Conservation (phyloP, 1,284 basidiomycete species). For the Grifola frondosa region DNA sequence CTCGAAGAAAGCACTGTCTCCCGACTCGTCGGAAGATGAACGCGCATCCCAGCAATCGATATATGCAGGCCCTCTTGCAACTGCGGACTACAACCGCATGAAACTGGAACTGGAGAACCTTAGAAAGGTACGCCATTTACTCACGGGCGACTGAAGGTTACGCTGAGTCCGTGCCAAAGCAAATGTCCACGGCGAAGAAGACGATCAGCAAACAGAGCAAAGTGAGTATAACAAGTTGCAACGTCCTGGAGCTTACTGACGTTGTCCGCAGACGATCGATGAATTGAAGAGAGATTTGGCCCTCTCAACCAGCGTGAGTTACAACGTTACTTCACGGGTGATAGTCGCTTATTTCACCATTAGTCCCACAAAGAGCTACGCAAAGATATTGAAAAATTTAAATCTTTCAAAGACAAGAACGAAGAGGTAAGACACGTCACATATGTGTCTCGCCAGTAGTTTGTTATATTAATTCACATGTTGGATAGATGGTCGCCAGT, state of each 20-base stretch:
- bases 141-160: slow-evolving; percentile 29
- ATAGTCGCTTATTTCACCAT: slow-evolving; percentile 7
- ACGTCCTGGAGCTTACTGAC: slow-evolving; percentile 6
- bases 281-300: slow-evolving; percentile 45
- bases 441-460: not conserved
- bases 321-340: too few species aligned
- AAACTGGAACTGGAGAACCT: slow-evolving; percentile 43
- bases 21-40: slow-evolving; percentile 20
- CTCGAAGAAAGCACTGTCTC: slow-evolving; percentile 14
- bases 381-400: slow-evolving; percentile 45
- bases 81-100: slow-evolving; percentile 41
- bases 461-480: slow-evolving; percentile 1
- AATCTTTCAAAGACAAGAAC: slow-evolving; percentile 43
- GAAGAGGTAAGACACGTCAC: slow-evolving; percentile 48
- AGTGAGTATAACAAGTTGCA: slow-evolving; percentile 35
- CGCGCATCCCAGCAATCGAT: slow-evolving; percentile 6
- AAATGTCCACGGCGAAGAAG: slow-evolving; percentile 50
- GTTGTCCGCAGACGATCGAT: slow-evolving; percentile 42
- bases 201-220: slow-evolving; percentile 55
- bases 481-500: slow-evolving; percentile 46
- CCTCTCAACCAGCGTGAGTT: slow-evolving; percentile 32
- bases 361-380: slow-evolving; percentile 53
- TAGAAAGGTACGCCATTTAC: slow-evolving; percentile 46
- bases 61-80: slow-evolving; percentile 35
- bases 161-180: slow-evolving; percentile 32